Evolutionary conservation across 2,329 filamentous ascomycete species (phyloP).

Genomic region (Pezicula radicicola): DNA sequence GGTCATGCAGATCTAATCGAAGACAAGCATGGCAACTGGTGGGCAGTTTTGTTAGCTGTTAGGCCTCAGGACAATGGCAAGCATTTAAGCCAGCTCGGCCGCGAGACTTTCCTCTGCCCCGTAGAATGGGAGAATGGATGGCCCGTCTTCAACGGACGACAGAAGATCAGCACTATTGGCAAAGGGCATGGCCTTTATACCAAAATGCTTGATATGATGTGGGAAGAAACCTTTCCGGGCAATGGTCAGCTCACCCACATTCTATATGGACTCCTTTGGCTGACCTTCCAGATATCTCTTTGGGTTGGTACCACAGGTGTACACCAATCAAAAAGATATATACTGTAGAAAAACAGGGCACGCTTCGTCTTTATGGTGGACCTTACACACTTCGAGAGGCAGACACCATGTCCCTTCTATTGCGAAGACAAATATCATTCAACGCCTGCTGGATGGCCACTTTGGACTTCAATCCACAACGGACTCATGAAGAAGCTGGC

Average conservation of each 20-base stretch:
- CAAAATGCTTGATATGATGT: slow-evolving; percentile 15
- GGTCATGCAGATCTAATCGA: slow-evolving; percentile 42
- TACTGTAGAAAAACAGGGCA: slow-evolving; percentile 41
- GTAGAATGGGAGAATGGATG: slow-evolving; percentile 19
- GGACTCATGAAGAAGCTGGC: slow-evolving; percentile 46
- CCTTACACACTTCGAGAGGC: slow-evolving; percentile 49
- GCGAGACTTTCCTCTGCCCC: slow-evolving; percentile 16
- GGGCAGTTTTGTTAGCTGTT: slow-evolving; percentile 30
- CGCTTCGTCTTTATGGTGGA: slow-evolving; percentile 47
- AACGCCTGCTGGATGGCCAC: slow-evolving; percentile 38
- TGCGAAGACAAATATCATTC: slow-evolving; percentile 50
- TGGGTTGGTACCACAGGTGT: neutral
- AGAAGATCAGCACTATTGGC: slow-evolving; percentile 23
- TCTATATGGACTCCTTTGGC: slow-evolving; percentile 37
- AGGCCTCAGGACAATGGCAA: slow-evolving; percentile 22
- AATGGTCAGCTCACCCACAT: slow-evolving; percentile 11
- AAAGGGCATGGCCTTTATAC: slow-evolving; percentile 24
- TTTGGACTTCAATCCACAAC: slow-evolving; percentile 43
- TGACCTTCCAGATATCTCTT: slow-evolving; percentile 5
- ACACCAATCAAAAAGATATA: slow-evolving; percentile 32
- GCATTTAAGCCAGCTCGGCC: slow-evolving; percentile 12
- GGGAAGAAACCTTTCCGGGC: slow-evolving; percentile 42
- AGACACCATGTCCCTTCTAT: slow-evolving; percentile 46
- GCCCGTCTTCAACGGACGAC: slow-evolving; percentile 14
- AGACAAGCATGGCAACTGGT: slow-evolving; percentile 37